Evolutionary conservation across 2,329 filamentous ascomycete genomes (phyloP).

Genomic region (Waltergamsia citrina): DNA sequence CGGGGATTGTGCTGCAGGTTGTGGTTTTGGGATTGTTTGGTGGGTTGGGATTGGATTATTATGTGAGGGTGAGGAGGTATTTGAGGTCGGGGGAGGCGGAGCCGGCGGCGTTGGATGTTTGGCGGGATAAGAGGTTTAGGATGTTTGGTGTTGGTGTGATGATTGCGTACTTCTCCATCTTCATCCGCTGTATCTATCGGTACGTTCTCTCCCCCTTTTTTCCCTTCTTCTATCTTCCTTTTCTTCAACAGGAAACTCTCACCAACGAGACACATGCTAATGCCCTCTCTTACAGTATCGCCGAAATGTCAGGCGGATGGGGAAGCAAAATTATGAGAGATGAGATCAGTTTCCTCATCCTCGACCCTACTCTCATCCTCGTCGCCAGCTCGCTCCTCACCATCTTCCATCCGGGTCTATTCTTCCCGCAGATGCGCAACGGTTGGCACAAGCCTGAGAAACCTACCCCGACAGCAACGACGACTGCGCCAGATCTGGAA

Average conservation of each 20-base stretch:
- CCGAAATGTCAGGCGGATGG: conserved; percentile 57
- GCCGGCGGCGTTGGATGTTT: conserved; percentile 23
- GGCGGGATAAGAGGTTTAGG: conserved; percentile 31
- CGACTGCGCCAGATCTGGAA: too few relatives aligned
- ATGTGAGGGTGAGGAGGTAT: conserved; percentile 27
- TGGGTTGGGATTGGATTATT: conserved; percentile 32
- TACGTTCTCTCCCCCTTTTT: conserved; percentile 15
- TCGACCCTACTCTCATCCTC: conserved; percentile 43
- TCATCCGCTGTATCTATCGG: conserved; percentile 47
- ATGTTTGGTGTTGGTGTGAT: conserved; percentile 32
- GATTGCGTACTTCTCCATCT: conserved; percentile 32
- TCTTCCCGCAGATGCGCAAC: conserved; percentile 44
- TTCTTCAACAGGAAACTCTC: neutral
- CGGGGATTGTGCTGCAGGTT: conserved; percentile 44
- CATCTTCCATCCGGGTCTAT: conserved; percentile 41
- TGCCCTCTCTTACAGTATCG: conserved; percentile 30
- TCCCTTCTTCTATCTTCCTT: neutral
- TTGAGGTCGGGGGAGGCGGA: conserved; percentile 20
- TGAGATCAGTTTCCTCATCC: conserved; percentile 47
- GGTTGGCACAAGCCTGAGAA: conserved; percentile 6
- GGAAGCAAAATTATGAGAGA: conserved; percentile 55
- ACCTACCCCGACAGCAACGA: conserved; percentile 2
- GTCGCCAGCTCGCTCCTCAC: conserved; percentile 40
- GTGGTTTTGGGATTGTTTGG: conserved; percentile 39
- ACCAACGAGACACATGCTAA: neutral